phyloP scores from a whole-genome alignment of 257 asterid species.

The Solanum dulcamara region DNA sequence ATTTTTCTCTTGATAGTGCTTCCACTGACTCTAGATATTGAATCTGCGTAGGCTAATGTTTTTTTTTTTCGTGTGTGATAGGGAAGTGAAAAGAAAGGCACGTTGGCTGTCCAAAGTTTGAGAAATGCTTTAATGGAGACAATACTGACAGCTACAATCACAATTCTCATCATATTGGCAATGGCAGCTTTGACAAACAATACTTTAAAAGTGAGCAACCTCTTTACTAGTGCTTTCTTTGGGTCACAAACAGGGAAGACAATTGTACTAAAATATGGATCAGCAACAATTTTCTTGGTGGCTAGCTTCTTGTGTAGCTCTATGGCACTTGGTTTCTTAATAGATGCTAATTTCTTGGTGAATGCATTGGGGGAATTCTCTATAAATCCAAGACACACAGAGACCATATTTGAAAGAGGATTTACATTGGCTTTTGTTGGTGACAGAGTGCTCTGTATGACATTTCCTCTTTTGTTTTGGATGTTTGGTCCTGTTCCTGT shows the following conservation, averaged over 20 bases:
- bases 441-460: slow-evolving; percentile 49
- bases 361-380: slow-evolving; percentile 61
- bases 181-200: slow-evolving; percentile 66
- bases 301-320: slow-evolving; percentile 66
- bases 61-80: background rate
- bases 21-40: background rate
- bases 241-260: slow-evolving; percentile 53
- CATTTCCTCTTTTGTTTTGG: slow-evolving; percentile 60
- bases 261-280: slow-evolving; percentile 47
- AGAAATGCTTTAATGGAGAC: slow-evolving; percentile 66
- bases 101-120: slow-evolving; percentile 67
- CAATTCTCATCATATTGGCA: slow-evolving; percentile 30
- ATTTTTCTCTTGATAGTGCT: background rate
- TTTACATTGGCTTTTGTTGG: slow-evolving; percentile 58
- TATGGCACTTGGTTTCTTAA: slow-evolving; percentile 38
- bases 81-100: slow-evolving; percentile 70
- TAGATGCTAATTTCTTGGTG: slow-evolving; percentile 62
- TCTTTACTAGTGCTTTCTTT: slow-evolving; percentile 18
- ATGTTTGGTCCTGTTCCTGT: slow-evolving; percentile 61
- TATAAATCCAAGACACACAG: slow-evolving; percentile 22
- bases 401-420: slow-evolving; percentile 53
- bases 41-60: fast-evolving
- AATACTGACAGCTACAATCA: slow-evolving; percentile 54
- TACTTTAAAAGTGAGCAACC: slow-evolving; percentile 35
- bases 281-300: slow-evolving; percentile 39